phyloP scores from a whole-genome alignment of 2,329 filamentous ascomycete genomes.

The Pseudogymnoascus sp. region DNA sequence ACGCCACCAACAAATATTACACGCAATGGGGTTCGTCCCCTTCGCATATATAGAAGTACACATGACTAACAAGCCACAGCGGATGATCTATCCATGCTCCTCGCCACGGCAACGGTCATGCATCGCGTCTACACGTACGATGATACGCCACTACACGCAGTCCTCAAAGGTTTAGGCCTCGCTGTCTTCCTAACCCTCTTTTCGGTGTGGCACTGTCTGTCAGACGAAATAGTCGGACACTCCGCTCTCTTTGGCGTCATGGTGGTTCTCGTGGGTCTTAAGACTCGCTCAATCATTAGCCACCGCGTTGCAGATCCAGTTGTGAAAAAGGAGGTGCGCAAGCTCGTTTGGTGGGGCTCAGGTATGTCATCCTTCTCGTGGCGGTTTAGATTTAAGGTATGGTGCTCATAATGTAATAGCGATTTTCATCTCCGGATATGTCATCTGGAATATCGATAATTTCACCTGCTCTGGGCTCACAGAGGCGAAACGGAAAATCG shows the following conservation, averaged over 20 bases:
- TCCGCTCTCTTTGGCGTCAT: slow-evolving; percentile 22
- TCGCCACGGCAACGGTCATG: slow-evolving; percentile 43
- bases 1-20: slow-evolving; percentile 37
- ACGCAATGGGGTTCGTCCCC: slow-evolving; percentile 39
- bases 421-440: slow-evolving; percentile 37
- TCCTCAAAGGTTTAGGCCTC: slow-evolving; percentile 34
- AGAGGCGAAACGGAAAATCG: slow-evolving; percentile 34
- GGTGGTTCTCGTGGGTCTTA: slow-evolving; percentile 18
- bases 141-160: slow-evolving; percentile 32
- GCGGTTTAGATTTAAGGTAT: background rate
- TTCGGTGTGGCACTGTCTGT: slow-evolving; percentile 31
- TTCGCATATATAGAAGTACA: slow-evolving; percentile 15
- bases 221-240: slow-evolving; percentile 22
- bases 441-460: slow-evolving; percentile 50
- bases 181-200: slow-evolving; percentile 33
- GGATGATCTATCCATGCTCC: slow-evolving; percentile 52
- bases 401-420: slow-evolving; percentile 12
- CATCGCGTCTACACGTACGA: slow-evolving; percentile 40
- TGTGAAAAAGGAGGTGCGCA: slow-evolving; percentile 20
- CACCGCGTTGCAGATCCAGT: slow-evolving; percentile 17
- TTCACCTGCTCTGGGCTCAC: slow-evolving; percentile 43
- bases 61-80: slow-evolving; percentile 19
- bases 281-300: slow-evolving; percentile 23
- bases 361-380: slow-evolving; percentile 14
- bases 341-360: slow-evolving; percentile 19